phyloP scores from a whole-genome alignment of 768 basidiomycete genomes.

The Sarcodon sp. region DNA sequence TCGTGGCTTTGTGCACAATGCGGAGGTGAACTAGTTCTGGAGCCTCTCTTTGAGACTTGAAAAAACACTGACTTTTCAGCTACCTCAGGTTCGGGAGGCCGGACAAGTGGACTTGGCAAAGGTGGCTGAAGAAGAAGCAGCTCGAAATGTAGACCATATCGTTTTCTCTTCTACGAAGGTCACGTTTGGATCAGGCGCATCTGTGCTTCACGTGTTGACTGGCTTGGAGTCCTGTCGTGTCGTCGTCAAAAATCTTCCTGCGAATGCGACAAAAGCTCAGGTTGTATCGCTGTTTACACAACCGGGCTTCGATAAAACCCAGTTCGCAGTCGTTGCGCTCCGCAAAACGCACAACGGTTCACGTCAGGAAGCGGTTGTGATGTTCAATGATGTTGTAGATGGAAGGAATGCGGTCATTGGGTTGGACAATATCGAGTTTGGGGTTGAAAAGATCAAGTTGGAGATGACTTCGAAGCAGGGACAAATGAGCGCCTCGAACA shows the following conservation, averaged over 20 bases:
- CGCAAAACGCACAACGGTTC: slow-evolving; percentile 7
- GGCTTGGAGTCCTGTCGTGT: slow-evolving; percentile 62
- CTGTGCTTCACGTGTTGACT: slow-evolving; percentile 40
- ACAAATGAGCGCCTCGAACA: slow-evolving; percentile 26
- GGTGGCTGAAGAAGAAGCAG: slow-evolving; percentile 24
- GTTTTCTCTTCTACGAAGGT: slow-evolving; percentile 37
- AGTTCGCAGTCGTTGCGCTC: slow-evolving; percentile 21
- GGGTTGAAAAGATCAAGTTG: slow-evolving; percentile 26
- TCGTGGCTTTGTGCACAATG: no score
- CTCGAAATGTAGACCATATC: slow-evolving; percentile 26
- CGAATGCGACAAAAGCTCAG: slow-evolving; percentile 15
- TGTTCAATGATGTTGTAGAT: slow-evolving; percentile 15
- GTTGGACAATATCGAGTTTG: slow-evolving; percentile 37
- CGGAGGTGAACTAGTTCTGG: no score
- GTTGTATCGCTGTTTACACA: slow-evolving; percentile 29
- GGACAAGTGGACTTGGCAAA: slow-evolving; percentile 9
- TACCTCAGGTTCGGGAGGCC: slow-evolving; percentile 1
- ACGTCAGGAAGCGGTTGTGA: background rate
- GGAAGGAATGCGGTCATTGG: slow-evolving; percentile 27
- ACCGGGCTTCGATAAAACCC: slow-evolving; percentile 25
- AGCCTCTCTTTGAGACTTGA: no score
- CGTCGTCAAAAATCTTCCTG: slow-evolving; percentile 37
- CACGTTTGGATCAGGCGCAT: slow-evolving; percentile 47
- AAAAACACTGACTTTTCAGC: no score
- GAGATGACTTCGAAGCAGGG: slow-evolving; percentile 25